Conservation (phyloP, 2,329 filamentous ascomycete genomes). For the Endoconidiophora polonica region DNA sequence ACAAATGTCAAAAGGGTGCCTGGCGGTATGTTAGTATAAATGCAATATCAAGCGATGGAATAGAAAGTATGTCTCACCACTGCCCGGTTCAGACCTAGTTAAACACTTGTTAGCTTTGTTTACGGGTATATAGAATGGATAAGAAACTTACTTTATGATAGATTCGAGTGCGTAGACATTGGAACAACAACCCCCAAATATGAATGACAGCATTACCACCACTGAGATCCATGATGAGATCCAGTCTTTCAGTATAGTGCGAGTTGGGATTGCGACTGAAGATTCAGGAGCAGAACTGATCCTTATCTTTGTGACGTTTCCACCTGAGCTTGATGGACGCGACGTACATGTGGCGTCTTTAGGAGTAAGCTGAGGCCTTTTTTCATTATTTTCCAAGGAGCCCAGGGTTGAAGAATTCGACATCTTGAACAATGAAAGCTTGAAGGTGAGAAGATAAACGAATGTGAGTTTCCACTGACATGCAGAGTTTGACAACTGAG, state of each 20-base stretch:
- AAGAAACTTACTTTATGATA: conserved; percentile 63
- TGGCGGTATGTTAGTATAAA: conserved; percentile 21
- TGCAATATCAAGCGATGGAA: not conserved
- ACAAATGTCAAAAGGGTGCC: conserved; percentile 78
- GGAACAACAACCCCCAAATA: conserved; percentile 90
- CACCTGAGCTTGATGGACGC: no score
- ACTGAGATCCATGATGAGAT: conserved; percentile 30
- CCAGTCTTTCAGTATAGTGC: not conserved
- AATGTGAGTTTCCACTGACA: no score
- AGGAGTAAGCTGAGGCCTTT: no score
- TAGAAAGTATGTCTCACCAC: conserved; percentile 37
- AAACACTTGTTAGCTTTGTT: not conserved
- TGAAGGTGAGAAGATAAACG: no score
- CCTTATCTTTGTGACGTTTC: no score
- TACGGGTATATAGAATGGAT: not conserved
- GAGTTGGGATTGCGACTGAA: not conserved
- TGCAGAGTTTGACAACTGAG: no score
- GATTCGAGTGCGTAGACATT: conserved; percentile 96
- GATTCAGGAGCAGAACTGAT: no score
- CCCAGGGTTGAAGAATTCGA: no score
- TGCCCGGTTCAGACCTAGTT: conserved; percentile 60
- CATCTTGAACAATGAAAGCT: no score
- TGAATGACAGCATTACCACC: conserved; percentile 47
- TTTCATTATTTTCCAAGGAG: no score
- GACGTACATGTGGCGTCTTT: no score